phyloP scores from a whole-genome alignment of 495 filamentous ascomycete species.

The Niebla homalea region DNA sequence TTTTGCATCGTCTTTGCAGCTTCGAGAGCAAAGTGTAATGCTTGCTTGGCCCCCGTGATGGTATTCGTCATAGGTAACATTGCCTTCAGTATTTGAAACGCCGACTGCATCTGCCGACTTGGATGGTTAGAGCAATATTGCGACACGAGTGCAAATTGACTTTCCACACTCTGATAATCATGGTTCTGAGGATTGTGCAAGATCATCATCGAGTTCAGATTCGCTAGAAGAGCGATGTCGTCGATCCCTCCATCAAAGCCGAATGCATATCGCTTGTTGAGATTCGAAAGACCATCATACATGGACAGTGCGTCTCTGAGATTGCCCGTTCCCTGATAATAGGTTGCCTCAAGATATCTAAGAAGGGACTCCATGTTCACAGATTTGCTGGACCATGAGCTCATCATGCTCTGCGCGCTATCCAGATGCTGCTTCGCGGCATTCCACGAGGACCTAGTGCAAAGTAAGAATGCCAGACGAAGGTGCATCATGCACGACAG shows the following conservation, averaged over 20 bases:
- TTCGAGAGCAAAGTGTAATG: constrained; percentile 53
- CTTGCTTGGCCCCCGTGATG: constrained; percentile 63
- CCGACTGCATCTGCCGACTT: constrained; percentile 49
- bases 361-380: constrained; percentile 32
- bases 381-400: constrained; percentile 26
- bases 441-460: constrained; percentile 50
- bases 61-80: constrained; percentile 36
- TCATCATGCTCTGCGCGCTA: constrained; percentile 26
- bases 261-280: constrained; percentile 26
- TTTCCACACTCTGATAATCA: constrained; percentile 30
- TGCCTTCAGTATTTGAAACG: constrained; percentile 65
- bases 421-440: constrained; percentile 33
- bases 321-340: constrained; percentile 66
- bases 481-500: constrained; percentile 45
- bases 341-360: constrained; percentile 59
- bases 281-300: constrained; percentile 45
- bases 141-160: constrained; percentile 49
- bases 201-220: constrained; percentile 73
- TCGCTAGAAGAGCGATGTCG: constrained; percentile 63
- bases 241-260: constrained; percentile 43
- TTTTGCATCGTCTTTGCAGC: constrained; percentile 43
- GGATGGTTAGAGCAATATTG: constrained; percentile 52
- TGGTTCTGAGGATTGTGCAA: constrained; percentile 49
- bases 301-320: constrained; percentile 49
- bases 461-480: constrained; percentile 46